Evolutionary conservation across 805 yeast genomes (phyloP).

Genomic region (Lachancea kluyveri): DNA sequence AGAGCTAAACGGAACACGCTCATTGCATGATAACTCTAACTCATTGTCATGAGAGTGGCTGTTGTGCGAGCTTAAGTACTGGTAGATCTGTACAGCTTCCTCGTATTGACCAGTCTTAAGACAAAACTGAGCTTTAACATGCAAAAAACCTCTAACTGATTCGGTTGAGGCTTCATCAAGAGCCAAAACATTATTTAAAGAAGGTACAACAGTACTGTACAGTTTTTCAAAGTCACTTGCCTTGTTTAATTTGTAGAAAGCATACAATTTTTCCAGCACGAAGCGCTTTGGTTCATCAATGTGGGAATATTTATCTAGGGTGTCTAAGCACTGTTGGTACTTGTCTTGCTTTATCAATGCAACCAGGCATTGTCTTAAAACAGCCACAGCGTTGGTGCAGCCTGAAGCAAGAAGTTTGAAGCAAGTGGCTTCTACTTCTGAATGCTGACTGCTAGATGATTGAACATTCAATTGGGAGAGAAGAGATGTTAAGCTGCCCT

Average conservation of each 20-base stretch:
- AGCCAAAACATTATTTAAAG: background rate
- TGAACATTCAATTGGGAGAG: conserved; percentile 26
- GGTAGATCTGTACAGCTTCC: conserved; percentile 47
- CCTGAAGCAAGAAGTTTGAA: conserved; percentile 17
- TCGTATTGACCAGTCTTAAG: conserved; percentile 45
- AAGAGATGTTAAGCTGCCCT: conserved; percentile 19
- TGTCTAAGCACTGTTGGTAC: conserved; percentile 44
- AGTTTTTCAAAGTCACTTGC: conserved; percentile 26
- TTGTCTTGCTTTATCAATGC: conserved; percentile 61
- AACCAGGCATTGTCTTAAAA: conserved; percentile 43
- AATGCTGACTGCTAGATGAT: conserved; percentile 24
- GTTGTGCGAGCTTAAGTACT: conserved; percentile 35
- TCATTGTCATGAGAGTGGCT: conserved; percentile 34
- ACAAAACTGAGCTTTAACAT: conserved; percentile 47
- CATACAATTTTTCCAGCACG: conserved; percentile 52
- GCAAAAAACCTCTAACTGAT: conserved; percentile 37
- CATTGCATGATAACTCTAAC: conserved; percentile 59
- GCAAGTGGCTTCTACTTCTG: conserved; percentile 24
- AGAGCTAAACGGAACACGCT: conserved; percentile 60
- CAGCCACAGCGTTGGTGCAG: conserved; percentile 15
- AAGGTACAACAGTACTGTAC: conserved; percentile 14
- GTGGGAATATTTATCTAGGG: conserved; percentile 35
- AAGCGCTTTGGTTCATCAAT: conserved; percentile 34
- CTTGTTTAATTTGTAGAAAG: conserved; percentile 51
- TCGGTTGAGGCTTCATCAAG: too few species aligned